Evolutionary conservation across 139 green algal species (phyloP), one percentile per base, ranked within the genome.

Genomic region (Auxenochlorella protothecoides): DNA sequence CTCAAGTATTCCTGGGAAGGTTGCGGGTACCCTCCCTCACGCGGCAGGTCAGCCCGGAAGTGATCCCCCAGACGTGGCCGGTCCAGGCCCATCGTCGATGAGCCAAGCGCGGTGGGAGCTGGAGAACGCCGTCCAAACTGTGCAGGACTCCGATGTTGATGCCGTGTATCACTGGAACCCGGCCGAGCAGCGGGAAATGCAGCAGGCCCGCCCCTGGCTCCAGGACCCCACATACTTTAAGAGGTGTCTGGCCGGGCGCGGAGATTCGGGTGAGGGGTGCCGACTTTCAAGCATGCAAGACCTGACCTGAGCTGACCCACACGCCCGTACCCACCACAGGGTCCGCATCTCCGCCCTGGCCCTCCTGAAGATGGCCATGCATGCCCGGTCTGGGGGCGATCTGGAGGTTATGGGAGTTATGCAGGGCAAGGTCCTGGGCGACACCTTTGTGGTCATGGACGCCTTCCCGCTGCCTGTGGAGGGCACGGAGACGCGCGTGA

Each of bases 341-440:
- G 94, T 97, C 27, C 76, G 83, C 5, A 90, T 99, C 59, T 97
- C 93, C 0, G 93, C 93, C 3, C 81, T 98, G 55, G 93, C 94
- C 3, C 79, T 99, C 59, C 79, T 99, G 7, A 98, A 99, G 77
- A 99, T 99, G 78, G 88, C 91, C 2, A 97, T 97, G 87, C 94
- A 99, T 75, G 90, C 92, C 8, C 84, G 87, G 55, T 96, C 89
- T 8, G 94, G 94, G 2, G 94, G 91, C 55, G 93, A 90, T 61
- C 76, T 98, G 2, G 94, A 99, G 84, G 87, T 97, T 55, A 99
- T 99, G 94, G 94, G 94, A 15, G 91, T 98, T 76, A 84, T 99
- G 73, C 88, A 96, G 70, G 94, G 94, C 67, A 97, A 97, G 81
- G 84, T 91, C 7, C 59, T 82, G 61, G 84, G 79, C 27, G 85